Percentiles rank a stretch among this genome's conserved stretches.
These are phyloP conservation scores for Pseudozyma flocculosa DNA, from an alignment of 1,284 basidiomycete species.

Conservation along the genomic window DNA sequence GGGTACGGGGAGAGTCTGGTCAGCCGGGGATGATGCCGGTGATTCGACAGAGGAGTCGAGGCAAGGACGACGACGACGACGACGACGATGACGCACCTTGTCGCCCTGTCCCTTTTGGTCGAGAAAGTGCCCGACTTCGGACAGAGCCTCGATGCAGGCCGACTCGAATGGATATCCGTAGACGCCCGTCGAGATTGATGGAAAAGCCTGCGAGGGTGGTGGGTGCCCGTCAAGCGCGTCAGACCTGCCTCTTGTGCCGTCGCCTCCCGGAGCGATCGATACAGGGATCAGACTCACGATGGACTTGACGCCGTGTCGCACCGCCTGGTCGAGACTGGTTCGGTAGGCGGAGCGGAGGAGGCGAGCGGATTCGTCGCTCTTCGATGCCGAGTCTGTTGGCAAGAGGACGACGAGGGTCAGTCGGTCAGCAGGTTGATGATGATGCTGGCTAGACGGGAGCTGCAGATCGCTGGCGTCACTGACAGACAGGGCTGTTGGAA, in stretches of 20 bases:
- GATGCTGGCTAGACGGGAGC: too few species aligned
- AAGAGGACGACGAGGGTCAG: not conserved
- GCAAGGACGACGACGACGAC: too few species aligned
- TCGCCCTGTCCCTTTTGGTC: not conserved
- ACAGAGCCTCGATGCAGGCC: conserved; percentile 37
- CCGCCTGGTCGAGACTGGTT: conserved; percentile 31
- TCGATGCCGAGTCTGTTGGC: conserved; percentile 1
- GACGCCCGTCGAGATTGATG: conserved; percentile 53
- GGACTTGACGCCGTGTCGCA: conserved; percentile 11
- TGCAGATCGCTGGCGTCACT: too few species aligned
- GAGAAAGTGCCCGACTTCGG: conserved; percentile 38
- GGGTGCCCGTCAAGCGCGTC: too few species aligned
- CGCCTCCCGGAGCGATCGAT: too few species aligned
- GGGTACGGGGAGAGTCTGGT: too few species aligned
- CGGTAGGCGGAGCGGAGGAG: conserved; percentile 60
- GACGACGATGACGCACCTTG: too few species aligned
- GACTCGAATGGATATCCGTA: conserved; percentile 52
- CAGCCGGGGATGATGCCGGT: too few species aligned
- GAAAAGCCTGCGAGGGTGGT: conserved; percentile 37
- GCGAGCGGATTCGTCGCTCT: conserved; percentile 4
- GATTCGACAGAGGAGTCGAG: too few species aligned
- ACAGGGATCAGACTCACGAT: conserved; percentile 14
- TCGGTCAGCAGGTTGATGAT: too few species aligned
- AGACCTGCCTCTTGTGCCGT: too few species aligned
- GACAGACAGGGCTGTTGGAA: conserved; percentile 4